phyloP scores from a whole-genome alignment of 495 filamentous ascomycete species.

The Thozetella sp. region DNA sequence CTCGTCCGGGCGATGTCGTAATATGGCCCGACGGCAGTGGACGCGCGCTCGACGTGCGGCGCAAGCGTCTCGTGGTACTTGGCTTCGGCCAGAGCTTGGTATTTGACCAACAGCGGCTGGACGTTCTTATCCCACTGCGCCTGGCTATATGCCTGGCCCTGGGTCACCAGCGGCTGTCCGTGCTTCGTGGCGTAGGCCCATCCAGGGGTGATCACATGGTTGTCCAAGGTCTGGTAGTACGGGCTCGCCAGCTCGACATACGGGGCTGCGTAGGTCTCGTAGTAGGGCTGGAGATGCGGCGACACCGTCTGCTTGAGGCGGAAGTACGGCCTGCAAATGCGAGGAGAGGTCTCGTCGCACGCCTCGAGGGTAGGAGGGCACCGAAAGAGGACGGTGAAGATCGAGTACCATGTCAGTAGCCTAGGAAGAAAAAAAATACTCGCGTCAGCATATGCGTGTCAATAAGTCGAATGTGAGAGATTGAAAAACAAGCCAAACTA shows the following conservation, averaged over 20 bases:
- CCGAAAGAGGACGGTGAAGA: conserved; percentile 76
- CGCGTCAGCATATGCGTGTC: conserved; percentile 2
- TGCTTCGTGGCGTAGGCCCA: conserved; percentile 68
- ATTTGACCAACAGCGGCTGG: conserved; percentile 70
- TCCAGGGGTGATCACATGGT: conserved; percentile 66
- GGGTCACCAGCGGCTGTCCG: conserved; percentile 74
- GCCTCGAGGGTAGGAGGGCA: conserved; percentile 74
- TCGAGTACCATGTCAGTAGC: conserved; percentile 80
- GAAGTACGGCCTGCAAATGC: conserved; percentile 84
- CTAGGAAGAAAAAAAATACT: conserved; percentile 39
- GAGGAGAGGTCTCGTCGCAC: conserved; percentile 70
- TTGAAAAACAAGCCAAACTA: background rate
- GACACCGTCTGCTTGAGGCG: conserved; percentile 64
- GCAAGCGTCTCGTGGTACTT: conserved; percentile 71
- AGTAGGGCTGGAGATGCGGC: conserved; percentile 86
- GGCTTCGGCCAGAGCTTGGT: conserved; percentile 56
- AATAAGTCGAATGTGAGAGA: background rate
- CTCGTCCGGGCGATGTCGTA: conserved; percentile 64
- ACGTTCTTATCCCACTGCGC: conserved; percentile 78
- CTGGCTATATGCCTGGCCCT: conserved; percentile 62
- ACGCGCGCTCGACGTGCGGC: conserved; percentile 69
- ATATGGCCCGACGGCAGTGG: conserved; percentile 65
- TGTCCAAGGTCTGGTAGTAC: conserved; percentile 69
- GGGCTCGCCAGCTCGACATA: conserved; percentile 78
- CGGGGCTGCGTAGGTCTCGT: conserved; percentile 77